phyloP scores from a whole-genome alignment of 2,329 filamentous ascomycete species.

The Metarhizium sp. region DNA sequence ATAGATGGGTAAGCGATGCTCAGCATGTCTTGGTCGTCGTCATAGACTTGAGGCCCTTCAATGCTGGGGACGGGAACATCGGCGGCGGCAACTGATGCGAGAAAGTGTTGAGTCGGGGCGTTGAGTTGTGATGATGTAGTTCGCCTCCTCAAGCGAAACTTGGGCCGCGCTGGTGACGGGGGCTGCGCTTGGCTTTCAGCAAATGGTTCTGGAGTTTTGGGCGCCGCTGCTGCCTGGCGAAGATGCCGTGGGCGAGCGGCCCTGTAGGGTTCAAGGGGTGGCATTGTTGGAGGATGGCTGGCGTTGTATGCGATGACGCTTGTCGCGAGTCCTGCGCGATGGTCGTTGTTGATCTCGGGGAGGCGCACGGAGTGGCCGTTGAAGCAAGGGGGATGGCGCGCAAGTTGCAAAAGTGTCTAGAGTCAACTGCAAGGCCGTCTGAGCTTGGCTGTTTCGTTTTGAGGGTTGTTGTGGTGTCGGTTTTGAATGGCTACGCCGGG shows the following conservation, averaged over 20 bases:
- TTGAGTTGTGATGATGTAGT: constrained; percentile 37
- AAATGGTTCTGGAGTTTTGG: constrained; percentile 44
- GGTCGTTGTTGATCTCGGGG: constrained; percentile 1
- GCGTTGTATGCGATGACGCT: constrained; percentile 12
- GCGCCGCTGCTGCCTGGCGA: constrained; percentile 27
- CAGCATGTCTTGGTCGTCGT: constrained; percentile 31
- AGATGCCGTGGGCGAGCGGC: constrained; percentile 35
- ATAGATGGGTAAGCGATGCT: constrained; percentile 23
- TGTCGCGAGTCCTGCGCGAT: background rate
- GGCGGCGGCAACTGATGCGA: constrained; percentile 57
- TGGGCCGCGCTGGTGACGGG: constrained; percentile 42
- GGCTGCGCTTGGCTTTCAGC: constrained; percentile 25
- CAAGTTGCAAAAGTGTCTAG: background rate
- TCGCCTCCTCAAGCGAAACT: constrained; percentile 46
- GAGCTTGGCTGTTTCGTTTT: background rate
- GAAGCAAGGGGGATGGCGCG: constrained; percentile 2
- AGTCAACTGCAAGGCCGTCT: constrained; percentile 1
- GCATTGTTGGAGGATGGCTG: constrained; percentile 25
- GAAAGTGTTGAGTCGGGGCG: constrained; percentile 55
- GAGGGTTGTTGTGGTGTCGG: background rate
- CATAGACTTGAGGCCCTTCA: constrained; percentile 40
- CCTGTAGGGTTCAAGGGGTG: constrained; percentile 34
- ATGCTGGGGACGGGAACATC: constrained; percentile 58
- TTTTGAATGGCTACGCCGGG: background rate
- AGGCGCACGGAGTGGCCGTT: constrained; percentile 9